These are phyloP conservation scores for Mimosa pudica DNA, from an alignment of 306 rosid genomes.

Conservation along the genomic window DNA sequence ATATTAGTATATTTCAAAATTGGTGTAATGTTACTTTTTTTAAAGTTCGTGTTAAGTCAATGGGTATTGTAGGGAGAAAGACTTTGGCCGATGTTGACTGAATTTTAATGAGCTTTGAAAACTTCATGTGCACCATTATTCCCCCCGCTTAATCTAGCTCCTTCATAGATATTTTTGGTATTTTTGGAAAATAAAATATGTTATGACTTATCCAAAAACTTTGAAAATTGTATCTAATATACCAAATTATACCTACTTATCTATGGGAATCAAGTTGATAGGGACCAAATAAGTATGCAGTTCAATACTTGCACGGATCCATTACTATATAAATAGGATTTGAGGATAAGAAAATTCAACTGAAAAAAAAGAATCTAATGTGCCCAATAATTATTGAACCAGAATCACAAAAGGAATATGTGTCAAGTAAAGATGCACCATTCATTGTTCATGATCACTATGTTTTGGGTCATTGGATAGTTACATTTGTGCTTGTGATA, in stretches of 20 bases:
- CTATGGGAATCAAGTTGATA: background rate
- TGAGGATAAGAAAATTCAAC: background rate
- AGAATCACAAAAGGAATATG: background rate
- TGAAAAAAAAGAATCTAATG: background rate
- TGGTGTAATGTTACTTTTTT: too few relatives aligned
- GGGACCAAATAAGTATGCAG: background rate
- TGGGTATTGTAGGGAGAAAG: too few relatives aligned
- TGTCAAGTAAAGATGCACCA: background rate
- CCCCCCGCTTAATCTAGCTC: too few relatives aligned
- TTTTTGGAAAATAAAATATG: too few relatives aligned
- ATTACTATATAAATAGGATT: background rate
- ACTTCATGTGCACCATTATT: too few relatives aligned
- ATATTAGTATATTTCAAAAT: too few relatives aligned
- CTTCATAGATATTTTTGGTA: too few relatives aligned
- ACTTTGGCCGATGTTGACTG: too few relatives aligned
- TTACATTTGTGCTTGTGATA: background rate
- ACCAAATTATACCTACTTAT: background rate
- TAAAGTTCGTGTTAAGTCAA: too few relatives aligned
- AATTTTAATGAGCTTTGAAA: too few relatives aligned
- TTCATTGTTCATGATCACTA: background rate
- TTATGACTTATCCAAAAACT: background rate
- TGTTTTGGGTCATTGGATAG: slow-evolving; percentile 9
- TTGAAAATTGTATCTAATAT: too few relatives aligned
- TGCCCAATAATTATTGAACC: background rate
- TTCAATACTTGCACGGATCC: background rate